These are phyloP conservation scores for Tothia fuscella DNA, from an alignment of 2,329 filamentous ascomycete species.

Conservation along the genomic window DNA sequence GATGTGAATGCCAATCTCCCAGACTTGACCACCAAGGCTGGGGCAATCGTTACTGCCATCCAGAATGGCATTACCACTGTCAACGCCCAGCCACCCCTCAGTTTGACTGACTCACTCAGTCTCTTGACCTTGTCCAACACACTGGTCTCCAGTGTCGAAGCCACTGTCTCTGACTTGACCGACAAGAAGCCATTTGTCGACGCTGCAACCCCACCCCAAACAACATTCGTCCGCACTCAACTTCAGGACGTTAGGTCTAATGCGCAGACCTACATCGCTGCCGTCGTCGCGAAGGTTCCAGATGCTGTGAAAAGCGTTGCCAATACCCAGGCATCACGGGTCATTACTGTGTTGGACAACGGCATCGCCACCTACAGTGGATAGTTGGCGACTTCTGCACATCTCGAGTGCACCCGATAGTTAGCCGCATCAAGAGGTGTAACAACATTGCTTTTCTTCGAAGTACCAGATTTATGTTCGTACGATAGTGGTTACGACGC, in stretches of 20 bases:
- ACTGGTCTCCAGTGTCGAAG: not conserved
- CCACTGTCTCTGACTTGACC: not conserved
- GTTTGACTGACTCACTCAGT: not conserved
- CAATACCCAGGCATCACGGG: not conserved
- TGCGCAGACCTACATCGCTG: constrained; percentile 1
- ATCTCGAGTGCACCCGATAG: too few species aligned
- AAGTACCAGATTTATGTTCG: too few species aligned
- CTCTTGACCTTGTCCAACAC: not conserved
- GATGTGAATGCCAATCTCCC: constrained; percentile 18
- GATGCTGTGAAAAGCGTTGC: not conserved
- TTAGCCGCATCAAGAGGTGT: too few species aligned
- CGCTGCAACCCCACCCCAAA: not conserved
- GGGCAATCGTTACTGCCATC: constrained; percentile 20
- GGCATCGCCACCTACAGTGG: constrained; percentile 4
- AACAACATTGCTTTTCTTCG: too few species aligned
- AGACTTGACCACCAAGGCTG: constrained; percentile 19
- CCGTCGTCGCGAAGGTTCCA: not conserved
- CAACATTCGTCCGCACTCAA: not conserved
- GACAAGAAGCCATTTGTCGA: constrained; percentile 5
- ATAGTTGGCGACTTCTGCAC: too few species aligned
- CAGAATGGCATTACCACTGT: constrained; percentile 1
- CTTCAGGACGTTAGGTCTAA: not conserved
- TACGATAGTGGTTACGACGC: too few species aligned
- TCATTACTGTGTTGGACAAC: not conserved
- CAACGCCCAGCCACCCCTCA: not conserved